A percentile compares a stretch with the other conserved stretches of the same genome.
Conservation (phyloP, 1,139 yeast species). For the Sugiyamaella xylanicola region DNA sequence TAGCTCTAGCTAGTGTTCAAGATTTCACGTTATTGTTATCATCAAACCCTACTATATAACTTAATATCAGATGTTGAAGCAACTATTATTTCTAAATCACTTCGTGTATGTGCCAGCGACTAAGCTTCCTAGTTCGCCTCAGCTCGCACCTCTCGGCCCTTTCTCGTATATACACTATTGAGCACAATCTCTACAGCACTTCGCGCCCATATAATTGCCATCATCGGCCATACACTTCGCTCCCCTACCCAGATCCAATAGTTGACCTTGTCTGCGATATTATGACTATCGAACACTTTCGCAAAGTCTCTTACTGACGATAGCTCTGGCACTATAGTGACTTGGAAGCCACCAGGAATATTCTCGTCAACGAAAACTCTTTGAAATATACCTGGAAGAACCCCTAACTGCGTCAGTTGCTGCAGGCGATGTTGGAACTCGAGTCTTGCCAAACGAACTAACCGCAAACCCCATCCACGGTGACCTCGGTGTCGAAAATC, state of each 20-base stretch:
- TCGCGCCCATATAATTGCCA: slow-evolving; percentile 83
- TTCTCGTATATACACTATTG: slow-evolving; percentile 66
- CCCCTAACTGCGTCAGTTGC: slow-evolving; percentile 75
- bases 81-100: too few species aligned
- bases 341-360: slow-evolving; percentile 76
- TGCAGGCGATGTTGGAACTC: slow-evolving; percentile 85
- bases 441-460: slow-evolving; percentile 51
- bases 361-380: slow-evolving; percentile 86
- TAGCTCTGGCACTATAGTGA: slow-evolving; percentile 88
- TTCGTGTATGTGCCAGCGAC: too few species aligned
- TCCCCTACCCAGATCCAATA: slow-evolving; percentile 94
- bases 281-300: slow-evolving; percentile 72
- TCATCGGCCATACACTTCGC: slow-evolving; percentile 88
- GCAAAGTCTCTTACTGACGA: slow-evolving; percentile 65
- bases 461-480: slow-evolving; percentile 49
- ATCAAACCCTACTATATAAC: too few species aligned
- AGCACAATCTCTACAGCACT: slow-evolving; percentile 88
- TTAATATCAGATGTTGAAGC: too few species aligned
- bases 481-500: slow-evolving; percentile 71
- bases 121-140: not conserved
- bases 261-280: slow-evolving; percentile 66
- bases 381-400: slow-evolving; percentile 69
- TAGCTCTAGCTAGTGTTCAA: too few species aligned
- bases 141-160: slow-evolving; percentile 19
- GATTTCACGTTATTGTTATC: too few species aligned